Evolutionary conservation across 2,329 filamentous ascomycete genomes (phyloP).

Genomic region (Paramyrothecium sp.): DNA sequence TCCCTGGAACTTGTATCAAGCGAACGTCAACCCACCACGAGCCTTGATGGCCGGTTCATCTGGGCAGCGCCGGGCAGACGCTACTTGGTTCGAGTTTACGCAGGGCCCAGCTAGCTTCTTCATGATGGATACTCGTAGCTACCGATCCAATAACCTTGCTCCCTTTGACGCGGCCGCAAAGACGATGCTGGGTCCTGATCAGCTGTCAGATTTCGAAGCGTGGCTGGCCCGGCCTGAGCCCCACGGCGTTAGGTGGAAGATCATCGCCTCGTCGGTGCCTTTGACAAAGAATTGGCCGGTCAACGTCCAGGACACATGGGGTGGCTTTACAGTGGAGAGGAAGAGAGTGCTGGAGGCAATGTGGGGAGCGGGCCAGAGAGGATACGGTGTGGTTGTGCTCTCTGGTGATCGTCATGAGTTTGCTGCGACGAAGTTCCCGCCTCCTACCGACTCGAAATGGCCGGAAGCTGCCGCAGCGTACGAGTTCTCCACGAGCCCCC

Average conservation of each 20-base stretch:
- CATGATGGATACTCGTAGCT: slow-evolving; percentile 87
- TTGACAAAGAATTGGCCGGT: slow-evolving; percentile 98
- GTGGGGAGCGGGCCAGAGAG: slow-evolving; percentile 79
- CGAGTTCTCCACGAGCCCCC: slow-evolving; percentile 87
- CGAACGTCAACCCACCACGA: slow-evolving; percentile 75
- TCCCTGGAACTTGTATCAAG: slow-evolving; percentile 85
- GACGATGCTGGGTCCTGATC: slow-evolving; percentile 81
- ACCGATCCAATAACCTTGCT: slow-evolving; percentile 67
- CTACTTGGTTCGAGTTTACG: slow-evolving; percentile 85
- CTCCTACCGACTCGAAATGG: slow-evolving; percentile 61
- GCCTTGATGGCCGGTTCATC: slow-evolving; percentile 48
- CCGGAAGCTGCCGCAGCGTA: slow-evolving; percentile 66
- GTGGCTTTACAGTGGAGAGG: slow-evolving; percentile 82
- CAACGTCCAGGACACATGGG: slow-evolving; percentile 89
- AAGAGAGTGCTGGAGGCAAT: slow-evolving; percentile 80
- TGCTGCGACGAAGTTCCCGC: slow-evolving; percentile 78
- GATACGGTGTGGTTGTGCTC: slow-evolving; percentile 77
- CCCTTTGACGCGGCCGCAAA: slow-evolving; percentile 65
- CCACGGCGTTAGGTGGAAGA: slow-evolving; percentile 84
- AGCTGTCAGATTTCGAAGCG: slow-evolving; percentile 74
- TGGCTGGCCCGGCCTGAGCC: slow-evolving; percentile 75
- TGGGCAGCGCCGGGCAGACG: slow-evolving; percentile 42
- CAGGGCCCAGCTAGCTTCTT: slow-evolving; percentile 94
- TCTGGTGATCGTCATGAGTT: slow-evolving; percentile 97
- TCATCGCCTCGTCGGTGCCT: slow-evolving; percentile 85